Percentiles rank a stretch among this genome's conserved stretches.
phyloP scores from a whole-genome alignment of 306 rosid genomes.

The Acacia acuminata region DNA sequence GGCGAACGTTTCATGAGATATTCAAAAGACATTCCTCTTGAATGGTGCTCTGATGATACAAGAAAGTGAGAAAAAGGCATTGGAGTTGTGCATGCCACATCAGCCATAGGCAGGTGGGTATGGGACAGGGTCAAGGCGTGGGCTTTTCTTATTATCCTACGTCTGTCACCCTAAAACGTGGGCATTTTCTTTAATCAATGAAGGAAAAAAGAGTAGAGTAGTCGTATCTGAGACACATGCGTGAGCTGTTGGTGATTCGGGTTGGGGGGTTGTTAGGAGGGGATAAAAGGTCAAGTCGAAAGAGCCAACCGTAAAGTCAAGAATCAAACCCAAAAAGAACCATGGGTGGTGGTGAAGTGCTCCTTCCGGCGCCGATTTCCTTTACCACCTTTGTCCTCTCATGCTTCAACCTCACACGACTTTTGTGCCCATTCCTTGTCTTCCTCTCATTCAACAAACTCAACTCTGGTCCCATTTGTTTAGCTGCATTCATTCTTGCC shows the following conservation, averaged over 20 bases:
- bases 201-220: too few relatives aligned
- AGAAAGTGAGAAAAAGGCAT: background rate
- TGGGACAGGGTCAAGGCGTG: background rate
- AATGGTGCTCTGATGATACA: background rate
- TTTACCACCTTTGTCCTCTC: slow-evolving; percentile 29
- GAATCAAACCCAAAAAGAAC: background rate
- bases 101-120: too few relatives aligned
- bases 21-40: too few relatives aligned
- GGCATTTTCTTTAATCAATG: too few relatives aligned
- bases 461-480: background rate
- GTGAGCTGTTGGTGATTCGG: background rate
- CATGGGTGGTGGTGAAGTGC: background rate
- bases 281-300: background rate
- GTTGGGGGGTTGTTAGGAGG: background rate
- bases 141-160: background rate
- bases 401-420: background rate
- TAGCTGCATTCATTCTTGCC: background rate
- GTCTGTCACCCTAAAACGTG: background rate
- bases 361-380: slow-evolving; percentile 27
- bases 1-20: background rate
- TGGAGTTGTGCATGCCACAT: background rate
- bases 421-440: background rate
- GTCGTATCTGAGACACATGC: background rate
- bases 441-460: background rate
- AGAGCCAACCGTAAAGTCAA: background rate